A percentile compares a stretch with the other conserved stretches of the same genome.
Conservation (phyloP, 1,139 yeast species). For the Nakaseomyces bracarensis region DNA sequence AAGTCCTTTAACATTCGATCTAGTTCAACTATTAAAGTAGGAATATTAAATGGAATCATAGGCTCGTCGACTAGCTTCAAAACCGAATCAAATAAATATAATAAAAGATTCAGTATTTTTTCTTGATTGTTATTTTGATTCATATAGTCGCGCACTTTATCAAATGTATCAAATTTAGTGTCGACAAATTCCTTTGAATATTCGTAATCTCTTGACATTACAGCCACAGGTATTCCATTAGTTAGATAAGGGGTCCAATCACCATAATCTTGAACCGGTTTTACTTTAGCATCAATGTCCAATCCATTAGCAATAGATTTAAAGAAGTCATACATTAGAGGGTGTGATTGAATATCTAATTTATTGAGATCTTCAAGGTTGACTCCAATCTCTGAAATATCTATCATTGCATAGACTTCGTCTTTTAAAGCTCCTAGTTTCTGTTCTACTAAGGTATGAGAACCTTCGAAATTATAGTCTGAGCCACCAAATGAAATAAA, state of each 20-base stretch:
- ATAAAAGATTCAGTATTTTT: slow-evolving; percentile 51
- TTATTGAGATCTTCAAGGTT: slow-evolving; percentile 57
- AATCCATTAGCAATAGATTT: slow-evolving; percentile 6
- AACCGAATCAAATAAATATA: slow-evolving; percentile 45
- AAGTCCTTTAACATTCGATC: slow-evolving; percentile 43
- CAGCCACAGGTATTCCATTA: slow-evolving; percentile 58
- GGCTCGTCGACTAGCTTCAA: slow-evolving; percentile 65
- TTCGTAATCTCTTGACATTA: slow-evolving; percentile 14
- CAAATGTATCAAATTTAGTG: slow-evolving; percentile 62
- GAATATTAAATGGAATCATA: slow-evolving; percentile 60
- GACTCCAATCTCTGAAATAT: slow-evolving; percentile 38
- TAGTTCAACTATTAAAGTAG: slow-evolving; percentile 41
- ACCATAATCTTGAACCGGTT: slow-evolving; percentile 42
- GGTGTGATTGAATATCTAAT: slow-evolving; percentile 56
- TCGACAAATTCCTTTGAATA: slow-evolving; percentile 42
- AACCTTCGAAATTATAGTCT: slow-evolving; percentile 76
- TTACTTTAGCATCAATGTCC: slow-evolving; percentile 16
- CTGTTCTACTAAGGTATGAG: slow-evolving; percentile 68
- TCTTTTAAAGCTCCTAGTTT: slow-evolving; percentile 45
- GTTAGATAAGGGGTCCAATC: slow-evolving; percentile 54
- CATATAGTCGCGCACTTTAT: slow-evolving; percentile 41
- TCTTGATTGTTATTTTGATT: slow-evolving; percentile 37
- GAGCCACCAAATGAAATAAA: slow-evolving; percentile 85
- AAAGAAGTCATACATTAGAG: slow-evolving; percentile 44
- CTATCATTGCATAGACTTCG: slow-evolving; percentile 67